A percentile compares a stretch with the other conserved stretches of the same genome.
Conservation (phyloP, 75 land plant species). For the Cryptomeria japonica region DNA sequence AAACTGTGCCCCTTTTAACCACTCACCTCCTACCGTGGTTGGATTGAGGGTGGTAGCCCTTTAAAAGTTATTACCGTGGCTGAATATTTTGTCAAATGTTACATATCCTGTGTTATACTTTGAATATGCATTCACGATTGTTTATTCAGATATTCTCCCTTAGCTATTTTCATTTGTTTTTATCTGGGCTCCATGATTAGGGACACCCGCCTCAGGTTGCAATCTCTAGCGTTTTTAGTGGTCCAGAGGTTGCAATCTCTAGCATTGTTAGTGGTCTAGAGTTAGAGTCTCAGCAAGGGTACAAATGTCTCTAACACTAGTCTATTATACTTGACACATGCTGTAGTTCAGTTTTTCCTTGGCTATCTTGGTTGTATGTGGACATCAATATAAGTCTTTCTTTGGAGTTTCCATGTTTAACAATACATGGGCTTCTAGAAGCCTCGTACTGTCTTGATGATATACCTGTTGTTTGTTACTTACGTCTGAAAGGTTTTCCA, state of each 20-base stretch:
- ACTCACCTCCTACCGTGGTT: background rate
- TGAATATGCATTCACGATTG: background rate
- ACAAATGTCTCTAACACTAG: background rate
- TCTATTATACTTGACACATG: background rate
- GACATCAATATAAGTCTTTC: too few species aligned
- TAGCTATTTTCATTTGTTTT: too few species aligned
- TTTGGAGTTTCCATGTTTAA: too few species aligned
- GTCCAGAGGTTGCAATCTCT: background rate
- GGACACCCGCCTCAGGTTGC: background rate
- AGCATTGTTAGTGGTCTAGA: background rate
- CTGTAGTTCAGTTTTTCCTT: background rate
- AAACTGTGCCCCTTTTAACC: background rate
- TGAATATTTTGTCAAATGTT: background rate
- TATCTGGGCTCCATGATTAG: background rate
- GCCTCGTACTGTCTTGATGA: too few species aligned
- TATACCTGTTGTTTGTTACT: too few species aligned
- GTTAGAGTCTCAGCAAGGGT: background rate
- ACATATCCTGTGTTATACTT: background rate
- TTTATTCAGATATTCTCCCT: background rate
- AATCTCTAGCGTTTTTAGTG: background rate
- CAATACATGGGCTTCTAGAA: too few species aligned
- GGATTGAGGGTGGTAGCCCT: background rate
- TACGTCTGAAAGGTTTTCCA: too few species aligned
- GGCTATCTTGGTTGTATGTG: too few species aligned
- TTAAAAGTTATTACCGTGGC: too few species aligned